phyloP scores from a whole-genome alignment of 306 rosid genomes.

The Cucurbita moschata region DNA sequence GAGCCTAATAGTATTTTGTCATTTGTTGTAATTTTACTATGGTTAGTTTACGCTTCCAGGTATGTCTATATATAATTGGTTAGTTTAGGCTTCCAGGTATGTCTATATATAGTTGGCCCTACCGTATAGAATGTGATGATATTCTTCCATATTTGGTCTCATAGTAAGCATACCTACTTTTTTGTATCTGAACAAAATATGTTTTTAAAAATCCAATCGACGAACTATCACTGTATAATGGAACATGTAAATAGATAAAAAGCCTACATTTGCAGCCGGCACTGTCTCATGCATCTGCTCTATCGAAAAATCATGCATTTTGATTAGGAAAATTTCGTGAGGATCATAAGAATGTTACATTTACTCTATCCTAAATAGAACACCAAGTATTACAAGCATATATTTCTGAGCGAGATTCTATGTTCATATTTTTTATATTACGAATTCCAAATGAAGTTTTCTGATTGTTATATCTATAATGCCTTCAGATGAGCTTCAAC shows the following conservation, averaged over 20 bases:
- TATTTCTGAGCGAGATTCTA: neutral
- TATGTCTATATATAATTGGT: no score
- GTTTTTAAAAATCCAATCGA: no score
- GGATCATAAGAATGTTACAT: neutral
- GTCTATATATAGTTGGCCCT: no score
- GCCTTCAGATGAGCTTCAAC: conserved; percentile 45
- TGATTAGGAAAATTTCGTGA: neutral
- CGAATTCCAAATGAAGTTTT: conserved; percentile 5
- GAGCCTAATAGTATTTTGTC: no score
- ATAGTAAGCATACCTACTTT: no score
- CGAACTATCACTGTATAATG: neutral
- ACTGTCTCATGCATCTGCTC: neutral
- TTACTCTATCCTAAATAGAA: neutral
- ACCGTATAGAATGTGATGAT: no score
- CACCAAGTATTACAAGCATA: neutral
- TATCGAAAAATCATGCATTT: neutral
- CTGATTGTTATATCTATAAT: conserved; percentile 9
- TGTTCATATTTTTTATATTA: neutral
- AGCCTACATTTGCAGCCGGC: neutral
- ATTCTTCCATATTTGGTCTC: no score
- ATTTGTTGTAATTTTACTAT: no score
- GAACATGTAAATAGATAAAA: neutral
- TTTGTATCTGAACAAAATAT: no score
- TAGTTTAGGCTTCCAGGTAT: no score
- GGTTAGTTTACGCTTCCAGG: no score